Base-by-base conservation (phyloP, 1,139 yeast genomes). In the Nakaseomyces sp. region DNA sequence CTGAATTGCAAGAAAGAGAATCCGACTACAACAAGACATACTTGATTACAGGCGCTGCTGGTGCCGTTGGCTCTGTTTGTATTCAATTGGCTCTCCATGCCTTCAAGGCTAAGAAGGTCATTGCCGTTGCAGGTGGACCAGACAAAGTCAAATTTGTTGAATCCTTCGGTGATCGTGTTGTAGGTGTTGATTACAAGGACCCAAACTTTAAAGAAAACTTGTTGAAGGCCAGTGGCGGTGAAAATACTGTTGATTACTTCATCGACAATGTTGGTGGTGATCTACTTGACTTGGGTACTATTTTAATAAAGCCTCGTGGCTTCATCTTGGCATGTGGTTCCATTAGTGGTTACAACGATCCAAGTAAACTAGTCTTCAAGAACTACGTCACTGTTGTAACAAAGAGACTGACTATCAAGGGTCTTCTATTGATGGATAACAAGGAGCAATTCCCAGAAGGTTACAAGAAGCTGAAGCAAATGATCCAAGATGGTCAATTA, bases 251-350 rank as follows among this genome's bases (percentile, higher is more conserved):
- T 41, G 79, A 77, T 51, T 66, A 67, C 28, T 76, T 70, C 57
- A 72, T 68, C 48, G 84, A 77, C 56, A 76, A 76, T 48, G 86
- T 80, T 41, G 87, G 87, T 42, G 87, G 87, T 19, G 69, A 70
- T 42, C 69, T 76, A 25, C 68, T 80, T 53, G 77, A 74, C 50
- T 60, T 66, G 24, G 71, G 74, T 46, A 60, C 77, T 46, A 51
- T 60, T 4, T 62, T 68, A 44, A 53, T 73, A 51, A 73, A 69
- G 48, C 54, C 53, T n/a, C 59, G 55, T 42, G 80, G 78, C 39
- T 64, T 60, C 13, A 64, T 80, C 42, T 58, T 77, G 47, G 79
- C 78, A 24, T 77, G 84, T 65, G 87, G 86, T 45, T 71, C 80
- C 3, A 76, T 80, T 50, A 62, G 84, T 28, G 76, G 76, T 44